A percentile compares a stretch with the other conserved stretches of the same genome.
These are phyloP conservation scores for Axilococcus clingmanii DNA, from an alignment of 139 green algal species.

Conservation along the genomic window DNA sequence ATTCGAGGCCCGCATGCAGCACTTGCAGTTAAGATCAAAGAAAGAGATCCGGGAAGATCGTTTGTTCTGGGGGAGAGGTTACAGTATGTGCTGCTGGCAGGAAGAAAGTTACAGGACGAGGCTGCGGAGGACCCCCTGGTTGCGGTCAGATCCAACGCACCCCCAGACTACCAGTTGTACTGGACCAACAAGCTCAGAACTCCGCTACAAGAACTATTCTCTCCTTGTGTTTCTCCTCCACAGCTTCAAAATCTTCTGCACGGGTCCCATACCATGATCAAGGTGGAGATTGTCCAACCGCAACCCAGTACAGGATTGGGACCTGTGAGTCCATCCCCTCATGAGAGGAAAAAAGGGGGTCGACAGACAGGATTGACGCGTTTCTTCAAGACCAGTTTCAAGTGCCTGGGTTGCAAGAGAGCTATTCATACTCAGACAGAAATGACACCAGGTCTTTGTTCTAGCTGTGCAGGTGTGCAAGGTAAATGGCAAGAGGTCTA, in stretches of 20 bases:
- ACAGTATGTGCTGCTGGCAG: slow-evolving; percentile 63
- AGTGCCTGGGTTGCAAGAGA: slow-evolving; percentile 43
- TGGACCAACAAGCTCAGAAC: slow-evolving; percentile 54
- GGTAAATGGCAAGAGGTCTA: slow-evolving; percentile 13
- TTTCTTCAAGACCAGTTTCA: slow-evolving; percentile 6
- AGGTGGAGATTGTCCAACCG: slow-evolving; percentile 4
- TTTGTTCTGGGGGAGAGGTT: slow-evolving; percentile 70
- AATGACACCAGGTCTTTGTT: slow-evolving; percentile 33
- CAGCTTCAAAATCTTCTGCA: slow-evolving; percentile 10
- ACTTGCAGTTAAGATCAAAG: slow-evolving; percentile 24
- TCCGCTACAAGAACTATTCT: slow-evolving; percentile 41
- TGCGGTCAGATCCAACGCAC: slow-evolving; percentile 22
- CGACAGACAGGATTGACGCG: background rate
- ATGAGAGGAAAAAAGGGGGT: background rate
- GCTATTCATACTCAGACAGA: slow-evolving; percentile 3
- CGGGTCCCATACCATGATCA: slow-evolving; percentile 9
- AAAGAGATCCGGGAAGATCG: slow-evolving; percentile 46
- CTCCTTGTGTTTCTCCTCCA: slow-evolving; percentile 17
- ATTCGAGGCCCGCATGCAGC: slow-evolving; percentile 4
- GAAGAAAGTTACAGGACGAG: slow-evolving; percentile 46
- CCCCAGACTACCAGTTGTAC: slow-evolving; percentile 53
- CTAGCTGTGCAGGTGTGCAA: slow-evolving; percentile 12
- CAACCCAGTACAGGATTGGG: background rate
- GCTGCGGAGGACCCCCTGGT: slow-evolving; percentile 55
- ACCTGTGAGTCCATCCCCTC: background rate